Base-by-base conservation (phyloP, 805 yeast species). In the Zygosaccharomyces siamensis region DNA sequence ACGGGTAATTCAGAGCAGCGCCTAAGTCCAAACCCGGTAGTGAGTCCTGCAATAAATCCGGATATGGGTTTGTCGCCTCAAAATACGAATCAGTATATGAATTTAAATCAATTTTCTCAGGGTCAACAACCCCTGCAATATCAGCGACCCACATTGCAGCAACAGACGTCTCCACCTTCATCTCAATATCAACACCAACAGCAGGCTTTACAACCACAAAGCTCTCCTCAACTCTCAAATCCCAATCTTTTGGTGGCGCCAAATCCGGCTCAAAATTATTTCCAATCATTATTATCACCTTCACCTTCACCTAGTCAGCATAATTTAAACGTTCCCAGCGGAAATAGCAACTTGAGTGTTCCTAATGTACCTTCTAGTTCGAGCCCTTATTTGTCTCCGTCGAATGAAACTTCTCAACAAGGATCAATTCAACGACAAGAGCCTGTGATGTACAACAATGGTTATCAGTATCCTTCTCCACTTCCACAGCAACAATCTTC, bases 261-360 rank as follows among this genome's bases (percentile, higher is more conserved):
- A 6, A 57, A 54, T 44, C 57, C 61, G 2, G 64, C 64, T 6
- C 58, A 51, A 20, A 58, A 45, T 33, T 64, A 65, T 40, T 60
- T 62, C 39, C 66, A 62, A 38, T 55, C 64, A 5, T 54, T 63
- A n/a, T 49, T 62, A 10, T 59, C 68, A 1, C 47, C 48, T 39
- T 53, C 68, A 10, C 62, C 64, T 23, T 63, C 69, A 2, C 67
- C 68, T 5, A 55, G 49, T 24, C 46, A 53, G 4, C 58, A 62
- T 41, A 47, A 47, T 24, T 14, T 39, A 5, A 60, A 53, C 24
- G 24, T 61, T 21, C 31, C 52, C 20, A 26, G 28, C 8, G 36
- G 49, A 27, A 8, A 33, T 33, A 33, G 38, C 20, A 43, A 44
- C 27, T 16, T 41, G 12, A 60, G 53, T 27, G 16, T 62, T 26